These are phyloP conservation scores for Lentinula novae-zelandiae DNA, from an alignment of 1,284 basidiomycete genomes.

Conservation along the genomic window DNA sequence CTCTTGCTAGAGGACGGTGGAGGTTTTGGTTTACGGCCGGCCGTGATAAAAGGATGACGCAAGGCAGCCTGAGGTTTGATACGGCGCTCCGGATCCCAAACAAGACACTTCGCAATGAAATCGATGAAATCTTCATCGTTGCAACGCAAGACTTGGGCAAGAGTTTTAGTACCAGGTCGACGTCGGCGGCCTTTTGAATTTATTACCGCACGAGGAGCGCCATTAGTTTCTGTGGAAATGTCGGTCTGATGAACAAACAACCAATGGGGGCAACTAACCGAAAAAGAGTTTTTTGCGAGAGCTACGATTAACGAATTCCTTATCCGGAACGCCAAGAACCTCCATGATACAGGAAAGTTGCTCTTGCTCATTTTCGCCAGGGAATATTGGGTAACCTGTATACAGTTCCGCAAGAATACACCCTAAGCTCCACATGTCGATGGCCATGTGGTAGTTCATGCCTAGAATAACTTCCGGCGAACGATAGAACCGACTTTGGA, in stretches of 20 bases:
- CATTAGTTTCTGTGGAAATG: constrained; percentile 73
- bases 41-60: constrained; percentile 86
- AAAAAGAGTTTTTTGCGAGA: constrained; percentile 96
- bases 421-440: constrained; percentile 98
- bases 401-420: constrained; percentile 97
- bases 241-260: constrained; percentile 2
- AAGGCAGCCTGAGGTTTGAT: constrained; percentile 93
- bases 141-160: constrained; percentile 85
- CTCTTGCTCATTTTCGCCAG: constrained; percentile 99
- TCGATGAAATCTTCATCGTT: constrained; percentile 89
- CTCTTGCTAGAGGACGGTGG: constrained; percentile 44
- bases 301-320: constrained; percentile 91
- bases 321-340: constrained; percentile 92
- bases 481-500: constrained; percentile 95
- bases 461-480: constrained; percentile 94
- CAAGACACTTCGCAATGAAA: constrained; percentile 92
- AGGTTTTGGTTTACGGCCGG: constrained; percentile 53
- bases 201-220: constrained; percentile 87
- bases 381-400: constrained; percentile 99
- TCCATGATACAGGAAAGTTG: constrained; percentile 99
- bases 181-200: constrained; percentile 96
- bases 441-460: constrained; percentile 94
- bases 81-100: constrained; percentile 97
- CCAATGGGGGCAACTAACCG: constrained; percentile 49
- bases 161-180: constrained; percentile 86